These are phyloP conservation scores for Starmerella sirachaensis DNA, from an alignment of 805 yeast species.

Conservation along the genomic window DNA sequence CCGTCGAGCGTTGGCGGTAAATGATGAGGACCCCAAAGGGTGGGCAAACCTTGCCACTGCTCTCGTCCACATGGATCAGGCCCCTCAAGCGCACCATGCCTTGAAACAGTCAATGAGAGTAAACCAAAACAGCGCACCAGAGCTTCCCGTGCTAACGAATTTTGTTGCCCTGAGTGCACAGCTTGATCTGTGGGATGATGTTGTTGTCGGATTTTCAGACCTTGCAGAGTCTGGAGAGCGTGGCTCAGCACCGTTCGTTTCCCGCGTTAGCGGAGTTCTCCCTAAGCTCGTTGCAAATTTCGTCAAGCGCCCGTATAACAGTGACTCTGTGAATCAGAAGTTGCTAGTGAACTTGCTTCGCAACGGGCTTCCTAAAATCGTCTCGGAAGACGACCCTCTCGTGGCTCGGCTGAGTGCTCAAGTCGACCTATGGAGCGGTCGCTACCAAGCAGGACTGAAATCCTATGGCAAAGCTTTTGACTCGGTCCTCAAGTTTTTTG, in stretches of 20 bases:
- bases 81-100: constrained; percentile 74
- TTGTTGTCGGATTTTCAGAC: constrained; percentile 57
- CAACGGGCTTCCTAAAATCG: constrained; percentile 51
- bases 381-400: constrained; percentile 46
- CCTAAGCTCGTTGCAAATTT: constrained; percentile 11
- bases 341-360: constrained; percentile 33
- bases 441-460: constrained; percentile 80
- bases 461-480: constrained; percentile 73
- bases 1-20: constrained; percentile 76
- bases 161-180: constrained; percentile 70
- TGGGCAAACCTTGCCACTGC: constrained; percentile 92
- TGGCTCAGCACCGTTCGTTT: constrained; percentile 44
- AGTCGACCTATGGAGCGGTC: constrained; percentile 74
- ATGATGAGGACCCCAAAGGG: constrained; percentile 64
- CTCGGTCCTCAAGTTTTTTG: neutral
- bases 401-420: constrained; percentile 76
- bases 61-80: constrained; percentile 48
- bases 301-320: constrained; percentile 3
- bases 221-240: constrained; percentile 46
- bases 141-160: constrained; percentile 89
- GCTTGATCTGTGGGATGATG: constrained; percentile 81
- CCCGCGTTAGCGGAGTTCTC: constrained; percentile 22
- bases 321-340: constrained; percentile 5
- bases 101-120: constrained; percentile 62
- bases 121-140: constrained; percentile 47